Percentiles rank a stretch among this genome's conserved stretches.
phyloP scores from a whole-genome alignment of 257 asterid species.

The Solanum virginianum region DNA sequence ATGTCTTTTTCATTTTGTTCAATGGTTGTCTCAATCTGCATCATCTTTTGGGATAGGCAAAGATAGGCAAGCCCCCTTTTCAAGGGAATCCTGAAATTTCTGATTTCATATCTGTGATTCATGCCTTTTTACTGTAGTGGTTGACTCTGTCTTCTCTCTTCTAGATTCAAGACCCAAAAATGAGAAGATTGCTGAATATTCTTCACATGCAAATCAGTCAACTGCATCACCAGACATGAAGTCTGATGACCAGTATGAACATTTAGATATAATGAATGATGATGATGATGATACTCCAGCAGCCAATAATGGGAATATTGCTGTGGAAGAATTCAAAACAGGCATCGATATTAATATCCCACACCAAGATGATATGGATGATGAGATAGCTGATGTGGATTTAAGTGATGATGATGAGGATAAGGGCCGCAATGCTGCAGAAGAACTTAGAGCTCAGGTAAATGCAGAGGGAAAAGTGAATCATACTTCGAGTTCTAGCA shows the following conservation, averaged over 20 bases:
- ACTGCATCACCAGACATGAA: constrained; percentile 45
- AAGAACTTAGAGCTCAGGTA: constrained; percentile 78
- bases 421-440: constrained; percentile 81
- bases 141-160: background rate
- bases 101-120: background rate
- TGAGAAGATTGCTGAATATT: constrained; percentile 42
- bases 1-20: background rate
- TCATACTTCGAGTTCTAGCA: constrained; percentile 54
- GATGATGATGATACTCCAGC: constrained; percentile 38
- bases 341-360: constrained; percentile 82
- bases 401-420: constrained; percentile 67
- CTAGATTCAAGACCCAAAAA: constrained; percentile 50
- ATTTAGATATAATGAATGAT: constrained; percentile 62
- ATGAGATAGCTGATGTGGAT: constrained; percentile 88
- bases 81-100: background rate
- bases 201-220: constrained; percentile 29
- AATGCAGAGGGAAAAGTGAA: constrained; percentile 34
- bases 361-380: constrained; percentile 57
- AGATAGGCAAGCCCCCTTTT: background rate
- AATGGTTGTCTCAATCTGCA: background rate
- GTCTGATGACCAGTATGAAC: constrained; percentile 56
- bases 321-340: constrained; percentile 41
- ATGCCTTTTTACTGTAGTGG: background rate
- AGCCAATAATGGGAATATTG: constrained; percentile 27
- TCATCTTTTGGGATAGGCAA: background rate